Percentiles rank a stretch among this genome's conserved stretches.
Conservation (phyloP, 2,329 filamentous ascomycete species). For the Aspergillus quadricinctus region DNA sequence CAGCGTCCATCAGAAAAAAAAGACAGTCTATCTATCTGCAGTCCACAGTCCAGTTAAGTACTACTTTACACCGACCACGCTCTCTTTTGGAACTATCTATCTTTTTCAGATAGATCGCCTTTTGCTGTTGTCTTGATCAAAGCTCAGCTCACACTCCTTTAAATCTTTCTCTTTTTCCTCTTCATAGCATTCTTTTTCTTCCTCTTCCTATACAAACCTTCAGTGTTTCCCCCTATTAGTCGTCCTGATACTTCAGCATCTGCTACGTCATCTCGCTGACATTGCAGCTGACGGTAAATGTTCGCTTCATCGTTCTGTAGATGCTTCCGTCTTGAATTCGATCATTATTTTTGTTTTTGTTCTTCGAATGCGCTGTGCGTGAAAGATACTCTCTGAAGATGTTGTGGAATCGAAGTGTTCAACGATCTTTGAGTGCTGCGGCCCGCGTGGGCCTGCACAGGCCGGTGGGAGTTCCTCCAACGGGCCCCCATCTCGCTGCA, state of each 20-base stretch:
- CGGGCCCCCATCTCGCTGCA: slow-evolving; percentile 11
- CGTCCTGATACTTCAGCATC: slow-evolving; percentile 4
- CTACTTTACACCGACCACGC: not conserved
- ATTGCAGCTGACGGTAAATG: slow-evolving; percentile 4
- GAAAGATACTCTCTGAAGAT: slow-evolving; percentile 7
- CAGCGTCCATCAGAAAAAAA: not conserved
- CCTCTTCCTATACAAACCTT: slow-evolving; percentile 8
- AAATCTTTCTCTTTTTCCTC: not conserved
- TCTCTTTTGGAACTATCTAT: not conserved
- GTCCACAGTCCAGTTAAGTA: not conserved
- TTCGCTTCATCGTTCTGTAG: slow-evolving; percentile 1
- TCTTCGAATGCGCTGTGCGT: not conserved
- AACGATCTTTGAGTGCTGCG: slow-evolving; percentile 17
- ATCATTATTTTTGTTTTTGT: slow-evolving; percentile 3
- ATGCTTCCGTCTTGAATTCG: not conserved
- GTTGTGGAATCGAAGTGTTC: slow-evolving; percentile 23
- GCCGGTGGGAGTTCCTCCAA: slow-evolving; percentile 8
- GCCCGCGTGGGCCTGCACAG: slow-evolving; percentile 16
- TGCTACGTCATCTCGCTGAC: slow-evolving; percentile 1
- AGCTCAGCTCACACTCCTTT: not conserved
- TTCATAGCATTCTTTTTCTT: slow-evolving; percentile 4
- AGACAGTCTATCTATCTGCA: not conserved
- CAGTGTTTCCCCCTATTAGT: slow-evolving; percentile 13
- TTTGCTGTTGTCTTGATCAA: not conserved
- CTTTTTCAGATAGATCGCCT: not conserved